Evolutionary conservation across 371 early-diverging fungal species (phyloP).

Genomic region (Fennellomyces sp.): DNA sequence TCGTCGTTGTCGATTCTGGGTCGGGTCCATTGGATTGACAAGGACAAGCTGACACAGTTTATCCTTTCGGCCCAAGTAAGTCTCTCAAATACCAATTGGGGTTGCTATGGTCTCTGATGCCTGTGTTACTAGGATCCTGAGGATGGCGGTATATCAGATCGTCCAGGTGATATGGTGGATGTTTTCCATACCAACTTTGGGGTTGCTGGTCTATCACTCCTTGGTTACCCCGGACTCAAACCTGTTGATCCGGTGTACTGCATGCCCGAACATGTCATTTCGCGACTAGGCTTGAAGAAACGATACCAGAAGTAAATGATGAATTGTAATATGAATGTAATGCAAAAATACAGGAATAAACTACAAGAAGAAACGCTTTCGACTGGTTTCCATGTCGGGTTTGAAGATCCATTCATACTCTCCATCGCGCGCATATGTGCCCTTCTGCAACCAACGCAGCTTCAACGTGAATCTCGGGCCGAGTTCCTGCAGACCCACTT

Average conservation of each 20-base stretch:
- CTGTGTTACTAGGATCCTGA: slow-evolving; percentile 66
- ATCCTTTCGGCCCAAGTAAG: slow-evolving; percentile 84
- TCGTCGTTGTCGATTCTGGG: slow-evolving; percentile 89
- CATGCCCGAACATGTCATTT: slow-evolving; percentile 79
- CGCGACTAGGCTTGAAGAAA: slow-evolving; percentile 27
- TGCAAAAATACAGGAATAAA: not conserved
- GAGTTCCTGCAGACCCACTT: slow-evolving; percentile 92
- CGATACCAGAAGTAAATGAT: not conserved
- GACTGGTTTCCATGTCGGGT: slow-evolving; percentile 86
- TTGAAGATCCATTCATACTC: slow-evolving; percentile 96
- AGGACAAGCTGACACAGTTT: slow-evolving; percentile 75
- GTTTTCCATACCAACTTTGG: slow-evolving; percentile 98
- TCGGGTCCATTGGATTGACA: slow-evolving; percentile 87
- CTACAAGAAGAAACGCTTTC: slow-evolving; percentile 82
- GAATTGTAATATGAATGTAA: not conserved
- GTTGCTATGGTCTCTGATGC: not conserved
- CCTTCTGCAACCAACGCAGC: slow-evolving; percentile 93
- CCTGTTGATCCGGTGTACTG: slow-evolving; percentile 92
- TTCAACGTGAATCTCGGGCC: slow-evolving; percentile 98
- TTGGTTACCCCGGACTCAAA: slow-evolving; percentile 77
- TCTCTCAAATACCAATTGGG: not conserved
- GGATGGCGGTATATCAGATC: slow-evolving; percentile 96
- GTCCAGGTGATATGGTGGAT: slow-evolving; percentile 92
- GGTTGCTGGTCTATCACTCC: slow-evolving; percentile 86
- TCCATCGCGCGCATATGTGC: slow-evolving; percentile 88